Base-by-base conservation (phyloP, 805 yeast genomes). In the Nakazawaea peltata region DNA sequence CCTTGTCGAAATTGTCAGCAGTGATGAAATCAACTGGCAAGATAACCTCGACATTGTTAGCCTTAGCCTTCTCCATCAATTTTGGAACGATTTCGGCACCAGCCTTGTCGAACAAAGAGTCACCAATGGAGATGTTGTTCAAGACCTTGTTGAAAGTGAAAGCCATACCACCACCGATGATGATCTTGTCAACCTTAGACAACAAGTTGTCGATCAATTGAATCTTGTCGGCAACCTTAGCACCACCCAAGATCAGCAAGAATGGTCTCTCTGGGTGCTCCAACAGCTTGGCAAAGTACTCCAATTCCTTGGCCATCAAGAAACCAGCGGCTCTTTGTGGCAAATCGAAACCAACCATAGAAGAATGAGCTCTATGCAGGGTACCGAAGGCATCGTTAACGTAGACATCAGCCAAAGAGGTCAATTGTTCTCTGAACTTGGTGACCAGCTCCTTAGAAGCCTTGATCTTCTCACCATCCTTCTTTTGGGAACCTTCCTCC, bases 151-250 rank as follows among this genome's bases (percentile, higher is more conserved):
- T 86, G 80, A 92, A 92, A 54, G 98, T 92, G 82, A 90, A 92
- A 44, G 98, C 92, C 98, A 92, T 92, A 71, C 98, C 98, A 71
- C 98, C 98, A 63, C 98, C 97, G 56, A 92, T 79, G 68, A 92
- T 86, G 62, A 92, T 74, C 46, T 80, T 67, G 68, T 92, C 82
- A 56, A 92, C 97, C 78, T 92, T 92, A 74, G 90, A 92, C 57
- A 90, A 76, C 66, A 78, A 72, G 79, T 88, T 92, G 72, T 92
- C 97, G 57, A 92, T 92, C 68, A 92, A 79, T 73, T 86, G 97
- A 59, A 92, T 92, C 81, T 92, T 92, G 70, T 92, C 98, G 48
- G 95, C 82, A 50, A 92, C 97, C 78, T 92, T 92, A 56, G 98
- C 98, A 72, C 98, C 98, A 65, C 98, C 98, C 50, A 92, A 77